Evolutionary conservation across 108 stramenopile species (phyloP).

Genomic region (Conticribra weissflogii): DNA sequence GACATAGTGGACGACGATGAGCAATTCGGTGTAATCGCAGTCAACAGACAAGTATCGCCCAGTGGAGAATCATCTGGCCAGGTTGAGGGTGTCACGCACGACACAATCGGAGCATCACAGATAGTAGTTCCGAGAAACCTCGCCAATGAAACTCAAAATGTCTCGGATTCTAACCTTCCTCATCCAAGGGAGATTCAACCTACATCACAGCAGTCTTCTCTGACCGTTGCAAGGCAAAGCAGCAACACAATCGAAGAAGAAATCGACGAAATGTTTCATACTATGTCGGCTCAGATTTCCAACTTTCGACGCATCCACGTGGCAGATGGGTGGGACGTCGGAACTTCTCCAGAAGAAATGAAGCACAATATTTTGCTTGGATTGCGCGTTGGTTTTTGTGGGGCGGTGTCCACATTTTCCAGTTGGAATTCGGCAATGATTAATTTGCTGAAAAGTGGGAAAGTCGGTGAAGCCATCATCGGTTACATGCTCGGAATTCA

Average conservation of each 20-base stretch:
- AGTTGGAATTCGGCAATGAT: constrained; percentile 85
- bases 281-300: constrained; percentile 58
- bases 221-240: background rate
- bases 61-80: constrained; percentile 15
- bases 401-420: constrained; percentile 73
- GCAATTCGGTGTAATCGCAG: background rate
- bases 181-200: background rate
- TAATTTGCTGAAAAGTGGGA: constrained; percentile 55
- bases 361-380: constrained; percentile 81
- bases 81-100: background rate
- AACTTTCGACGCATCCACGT: constrained; percentile 58
- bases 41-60: background rate
- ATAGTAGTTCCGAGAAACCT: too few relatives aligned
- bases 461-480: constrained; percentile 70
- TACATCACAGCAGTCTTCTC: constrained; percentile 1
- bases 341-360: constrained; percentile 79
- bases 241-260: constrained; percentile 7
- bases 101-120: background rate
- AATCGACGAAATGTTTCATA: constrained; percentile 16
- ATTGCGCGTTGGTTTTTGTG: constrained; percentile 81
- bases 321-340: constrained; percentile 83
- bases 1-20: constrained; percentile 9
- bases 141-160: too few relatives aligned
- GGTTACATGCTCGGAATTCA: constrained; percentile 77
- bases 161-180: background rate